phyloP scores from a whole-genome alignment of 208 protist genomes.

The Porcisia hertigi region DNA sequence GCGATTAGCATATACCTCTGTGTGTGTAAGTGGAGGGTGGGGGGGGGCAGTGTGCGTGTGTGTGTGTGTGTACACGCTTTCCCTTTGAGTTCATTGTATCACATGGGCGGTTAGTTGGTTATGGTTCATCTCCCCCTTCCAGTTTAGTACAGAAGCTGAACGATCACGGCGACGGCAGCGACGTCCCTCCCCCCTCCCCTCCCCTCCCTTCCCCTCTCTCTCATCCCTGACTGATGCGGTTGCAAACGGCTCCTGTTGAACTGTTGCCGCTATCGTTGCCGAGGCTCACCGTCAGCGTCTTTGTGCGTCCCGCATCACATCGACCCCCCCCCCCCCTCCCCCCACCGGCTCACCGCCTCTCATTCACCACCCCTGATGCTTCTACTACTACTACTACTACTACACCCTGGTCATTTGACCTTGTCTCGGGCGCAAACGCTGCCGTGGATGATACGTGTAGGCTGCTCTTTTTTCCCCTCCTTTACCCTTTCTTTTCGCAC shows the following conservation, averaged over 20 bases:
- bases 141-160: neutral
- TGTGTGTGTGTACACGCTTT: neutral
- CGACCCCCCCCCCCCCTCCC: neutral
- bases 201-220: too few species aligned
- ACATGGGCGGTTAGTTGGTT: neutral
- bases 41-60: neutral
- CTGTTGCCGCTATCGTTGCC: neutral
- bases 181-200: neutral
- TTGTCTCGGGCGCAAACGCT: too few species aligned
- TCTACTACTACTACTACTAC: too few species aligned
- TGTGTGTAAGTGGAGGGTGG: neutral
- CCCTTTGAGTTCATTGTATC: neutral
- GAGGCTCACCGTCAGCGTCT: neutral
- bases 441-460: too few species aligned
- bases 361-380: too few species aligned
- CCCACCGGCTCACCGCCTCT: neutral
- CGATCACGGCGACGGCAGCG: too few species aligned
- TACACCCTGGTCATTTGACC: too few species aligned
- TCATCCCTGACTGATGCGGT: neutral
- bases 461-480: neutral
- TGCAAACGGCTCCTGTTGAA: neutral
- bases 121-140: too few species aligned
- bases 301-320: neutral
- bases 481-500: too few species aligned
- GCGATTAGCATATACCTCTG: neutral